Evolutionary conservation across 805 yeast genomes (phyloP).

Genomic region (Kodamaea kaohsiungensis): DNA sequence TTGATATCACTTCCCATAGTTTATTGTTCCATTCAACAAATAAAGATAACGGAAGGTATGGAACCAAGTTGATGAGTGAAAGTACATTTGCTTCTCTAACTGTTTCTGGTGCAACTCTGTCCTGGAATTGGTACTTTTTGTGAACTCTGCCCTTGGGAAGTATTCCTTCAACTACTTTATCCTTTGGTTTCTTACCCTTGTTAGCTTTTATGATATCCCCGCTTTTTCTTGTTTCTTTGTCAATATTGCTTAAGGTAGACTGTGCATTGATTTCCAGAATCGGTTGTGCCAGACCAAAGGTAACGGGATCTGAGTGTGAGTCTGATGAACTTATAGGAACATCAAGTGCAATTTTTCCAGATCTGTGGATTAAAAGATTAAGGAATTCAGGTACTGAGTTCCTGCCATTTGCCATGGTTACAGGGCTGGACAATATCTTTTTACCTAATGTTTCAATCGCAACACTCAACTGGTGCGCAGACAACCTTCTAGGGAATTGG

Average conservation of each 20-base stretch:
- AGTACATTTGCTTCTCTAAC: constrained; percentile 50
- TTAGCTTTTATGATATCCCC: constrained; percentile 29
- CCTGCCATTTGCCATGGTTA: constrained; percentile 10
- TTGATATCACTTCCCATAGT: constrained; percentile 35
- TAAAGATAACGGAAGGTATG: constrained; percentile 47
- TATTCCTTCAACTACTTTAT: constrained; percentile 19
- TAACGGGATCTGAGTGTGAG: background rate
- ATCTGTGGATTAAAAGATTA: constrained; percentile 41
- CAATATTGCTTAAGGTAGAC: constrained; percentile 33
- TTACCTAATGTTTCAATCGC: constrained; percentile 60
- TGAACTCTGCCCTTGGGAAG: constrained; percentile 10
- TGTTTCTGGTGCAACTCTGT: constrained; percentile 36
- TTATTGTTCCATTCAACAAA: constrained; percentile 50
- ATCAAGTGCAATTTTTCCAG: constrained; percentile 38
- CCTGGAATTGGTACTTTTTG: constrained; percentile 20
- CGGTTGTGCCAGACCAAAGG: constrained; percentile 32
- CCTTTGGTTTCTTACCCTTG: constrained; percentile 36
- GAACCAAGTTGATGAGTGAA: constrained; percentile 51
- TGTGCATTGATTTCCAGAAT: constrained; percentile 37
- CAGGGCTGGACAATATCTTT: constrained; percentile 30
- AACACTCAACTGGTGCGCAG: constrained; percentile 54
- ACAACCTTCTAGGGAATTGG: constrained; percentile 59
- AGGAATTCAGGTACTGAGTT: constrained; percentile 31
- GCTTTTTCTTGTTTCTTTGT: constrained; percentile 17
- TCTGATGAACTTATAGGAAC: constrained; percentile 17